These are phyloP conservation scores for Globisporangium recalcitrans DNA, from an alignment of 352 stramenopile genomes.

Conservation along the genomic window DNA sequence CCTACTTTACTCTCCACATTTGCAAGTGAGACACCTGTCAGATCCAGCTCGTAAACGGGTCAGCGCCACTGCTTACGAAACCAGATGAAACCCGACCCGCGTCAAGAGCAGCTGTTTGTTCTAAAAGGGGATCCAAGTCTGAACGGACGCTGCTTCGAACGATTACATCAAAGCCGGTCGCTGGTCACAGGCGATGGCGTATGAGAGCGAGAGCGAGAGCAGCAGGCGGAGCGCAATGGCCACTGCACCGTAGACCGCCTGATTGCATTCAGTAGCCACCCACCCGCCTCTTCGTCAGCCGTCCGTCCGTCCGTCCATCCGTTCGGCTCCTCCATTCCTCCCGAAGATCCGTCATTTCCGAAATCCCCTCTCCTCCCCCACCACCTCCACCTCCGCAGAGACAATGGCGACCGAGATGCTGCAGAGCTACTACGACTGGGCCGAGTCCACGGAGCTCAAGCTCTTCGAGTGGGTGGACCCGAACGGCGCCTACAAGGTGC, in stretches of 20 bases:
- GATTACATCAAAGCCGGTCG: not conserved
- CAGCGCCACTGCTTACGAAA: no score
- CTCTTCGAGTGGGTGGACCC: slow-evolving; percentile 60
- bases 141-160: not conserved
- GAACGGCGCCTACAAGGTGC: slow-evolving; percentile 47
- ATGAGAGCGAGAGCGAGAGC: not conserved
- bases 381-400: not conserved
- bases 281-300: not conserved
- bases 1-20: not conserved
- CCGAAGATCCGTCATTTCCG: slow-evolving; percentile 1
- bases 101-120: not conserved
- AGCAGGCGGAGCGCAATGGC: not conserved
- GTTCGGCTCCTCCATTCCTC: not conserved
- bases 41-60: not conserved
- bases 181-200: not conserved
- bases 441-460: slow-evolving; percentile 37
- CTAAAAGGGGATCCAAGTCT: not conserved
- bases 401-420: slow-evolving; percentile 24
- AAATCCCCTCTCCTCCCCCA: not conserved
- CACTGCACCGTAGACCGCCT: not conserved
- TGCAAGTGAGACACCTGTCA: not conserved
- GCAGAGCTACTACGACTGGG: slow-evolving; percentile 51
- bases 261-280: not conserved
- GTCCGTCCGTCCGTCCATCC: not conserved
- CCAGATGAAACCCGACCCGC: not conserved